Conservation (phyloP, 306 rosid genomes). For the Lathyrus aphaca region DNA sequence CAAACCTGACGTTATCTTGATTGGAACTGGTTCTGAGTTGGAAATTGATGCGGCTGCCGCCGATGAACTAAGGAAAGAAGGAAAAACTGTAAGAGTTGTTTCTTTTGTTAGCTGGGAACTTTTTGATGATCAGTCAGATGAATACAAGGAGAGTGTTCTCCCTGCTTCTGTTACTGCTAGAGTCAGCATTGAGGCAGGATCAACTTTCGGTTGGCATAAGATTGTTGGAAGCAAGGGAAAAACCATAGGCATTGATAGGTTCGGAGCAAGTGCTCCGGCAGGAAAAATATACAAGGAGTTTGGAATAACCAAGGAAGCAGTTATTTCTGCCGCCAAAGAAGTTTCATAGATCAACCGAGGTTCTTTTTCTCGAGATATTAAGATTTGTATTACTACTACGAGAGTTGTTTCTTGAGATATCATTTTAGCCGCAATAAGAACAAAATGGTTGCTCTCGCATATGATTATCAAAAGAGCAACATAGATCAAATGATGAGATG, state of each 20-base stretch:
- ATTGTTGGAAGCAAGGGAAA: too few species aligned
- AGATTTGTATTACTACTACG: constrained; percentile 29
- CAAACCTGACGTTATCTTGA: constrained; percentile 92
- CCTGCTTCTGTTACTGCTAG: too few species aligned
- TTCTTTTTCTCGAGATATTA: constrained; percentile 17
- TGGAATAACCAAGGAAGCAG: constrained; percentile 92
- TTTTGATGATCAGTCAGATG: too few species aligned
- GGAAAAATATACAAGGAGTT: constrained; percentile 88
- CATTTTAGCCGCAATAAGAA: constrained; percentile 53
- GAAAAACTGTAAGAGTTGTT: too few species aligned
- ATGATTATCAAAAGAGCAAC: constrained; percentile 50
- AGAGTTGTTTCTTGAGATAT: constrained; percentile 48
- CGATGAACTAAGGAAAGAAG: too few species aligned
- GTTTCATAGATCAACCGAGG: constrained; percentile 47
- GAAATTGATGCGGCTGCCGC: too few species aligned
- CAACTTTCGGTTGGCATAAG: too few species aligned
- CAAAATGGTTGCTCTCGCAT: constrained; percentile 39
- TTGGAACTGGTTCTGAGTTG: constrained; percentile 94
- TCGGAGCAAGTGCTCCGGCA: constrained; percentile 99
- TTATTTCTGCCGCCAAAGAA: constrained; percentile 83
- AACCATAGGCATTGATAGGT: too few species aligned
- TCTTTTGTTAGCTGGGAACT: too few species aligned
- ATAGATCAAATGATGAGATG: constrained; percentile 51
- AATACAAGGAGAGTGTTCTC: too few species aligned
- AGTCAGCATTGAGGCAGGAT: too few species aligned